Evolutionary conservation across 139 green algal species (phyloP).

Genomic region (Zygnema circumcarinatum): DNA sequence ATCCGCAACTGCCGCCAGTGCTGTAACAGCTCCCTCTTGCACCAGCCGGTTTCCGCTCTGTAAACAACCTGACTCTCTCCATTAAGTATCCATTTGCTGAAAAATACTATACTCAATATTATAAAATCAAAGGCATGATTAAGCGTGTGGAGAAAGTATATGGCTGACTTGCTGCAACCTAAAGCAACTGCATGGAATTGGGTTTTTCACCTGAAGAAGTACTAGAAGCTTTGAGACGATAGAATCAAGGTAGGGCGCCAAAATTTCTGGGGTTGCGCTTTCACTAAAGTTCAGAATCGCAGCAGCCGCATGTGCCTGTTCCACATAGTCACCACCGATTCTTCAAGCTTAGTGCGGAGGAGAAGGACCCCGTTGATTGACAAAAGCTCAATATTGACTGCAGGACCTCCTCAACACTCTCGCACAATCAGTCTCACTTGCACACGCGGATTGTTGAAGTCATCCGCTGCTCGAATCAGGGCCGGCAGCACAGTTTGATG

Average conservation of each 20-base stretch:
- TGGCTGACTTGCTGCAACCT: too few relatives aligned
- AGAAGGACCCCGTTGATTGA: too few relatives aligned
- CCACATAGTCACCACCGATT: too few relatives aligned
- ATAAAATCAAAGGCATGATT: too few relatives aligned
- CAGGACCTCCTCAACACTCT: not conserved
- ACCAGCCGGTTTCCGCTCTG: slow-evolving; percentile 59
- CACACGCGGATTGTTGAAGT: slow-evolving; percentile 86
- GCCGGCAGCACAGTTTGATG: slow-evolving; percentile 63
- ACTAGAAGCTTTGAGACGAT: slow-evolving; percentile 86
- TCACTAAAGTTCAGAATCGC: slow-evolving; percentile 98
- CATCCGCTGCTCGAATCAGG: slow-evolving; percentile 79
- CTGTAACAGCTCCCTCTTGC: slow-evolving; percentile 93
- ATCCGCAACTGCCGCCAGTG: slow-evolving; percentile 92
- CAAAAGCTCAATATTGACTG: too few relatives aligned
- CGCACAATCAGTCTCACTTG: slow-evolving; percentile 34
- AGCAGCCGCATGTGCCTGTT: slow-evolving; percentile 89
- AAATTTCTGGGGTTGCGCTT: slow-evolving; percentile 70
- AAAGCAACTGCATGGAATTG: too few relatives aligned
- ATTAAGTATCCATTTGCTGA: too few relatives aligned
- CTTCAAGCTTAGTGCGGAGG: too few relatives aligned
- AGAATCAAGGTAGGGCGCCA: slow-evolving; percentile 90
- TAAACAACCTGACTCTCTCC: not conserved
- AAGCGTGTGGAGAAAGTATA: too few relatives aligned
- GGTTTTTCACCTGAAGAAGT: slow-evolving; percentile 87
- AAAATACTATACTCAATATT: too few relatives aligned